These are phyloP conservation scores for Prunus kanzakura DNA, from an alignment of 306 rosid species.

Conservation along the genomic window DNA sequence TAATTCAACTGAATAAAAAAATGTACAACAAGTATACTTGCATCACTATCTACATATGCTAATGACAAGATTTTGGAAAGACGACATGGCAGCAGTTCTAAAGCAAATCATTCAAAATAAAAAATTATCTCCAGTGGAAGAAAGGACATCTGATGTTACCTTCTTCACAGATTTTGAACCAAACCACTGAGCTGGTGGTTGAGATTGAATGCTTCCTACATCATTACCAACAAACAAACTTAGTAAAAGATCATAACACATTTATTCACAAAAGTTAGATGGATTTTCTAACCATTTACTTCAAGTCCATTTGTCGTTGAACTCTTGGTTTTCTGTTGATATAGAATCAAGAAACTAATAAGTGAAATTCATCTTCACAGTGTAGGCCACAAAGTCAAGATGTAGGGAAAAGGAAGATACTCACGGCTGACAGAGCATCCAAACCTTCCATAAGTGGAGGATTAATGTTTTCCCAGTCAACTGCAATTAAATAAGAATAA, in stretches of 20 bases:
- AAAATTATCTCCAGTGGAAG: background rate
- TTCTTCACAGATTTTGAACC: slow-evolving; percentile 67
- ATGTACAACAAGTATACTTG: background rate
- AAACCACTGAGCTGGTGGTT: slow-evolving; percentile 42
- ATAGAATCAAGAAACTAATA: slow-evolving; percentile 17
- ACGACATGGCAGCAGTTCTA: background rate
- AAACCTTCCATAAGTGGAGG: slow-evolving; percentile 79
- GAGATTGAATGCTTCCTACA: slow-evolving; percentile 44
- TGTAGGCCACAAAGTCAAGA: slow-evolving; percentile 8
- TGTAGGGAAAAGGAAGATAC: slow-evolving; percentile 18
- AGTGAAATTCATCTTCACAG: background rate
- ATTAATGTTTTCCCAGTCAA: slow-evolving; percentile 54
- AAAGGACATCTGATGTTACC: slow-evolving; percentile 31
- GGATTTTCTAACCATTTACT: slow-evolving; percentile 47
- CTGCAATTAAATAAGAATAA: slow-evolving; percentile 35
- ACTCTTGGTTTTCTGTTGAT: slow-evolving; percentile 51
- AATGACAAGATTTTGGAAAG: background rate
- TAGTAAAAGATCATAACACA: slow-evolving; percentile 17
- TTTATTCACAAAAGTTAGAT: background rate
- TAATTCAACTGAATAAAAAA: background rate
- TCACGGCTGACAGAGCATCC: slow-evolving; percentile 59
- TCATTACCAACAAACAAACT: slow-evolving; percentile 12
- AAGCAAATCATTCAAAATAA: background rate
- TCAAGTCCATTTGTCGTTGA: slow-evolving; percentile 28
- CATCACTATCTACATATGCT: background rate